Evolutionary conservation across 257 asterid genomes (phyloP), one percentile per base, ranked within the genome.

Genomic region (Verbena officinalis): DNA sequence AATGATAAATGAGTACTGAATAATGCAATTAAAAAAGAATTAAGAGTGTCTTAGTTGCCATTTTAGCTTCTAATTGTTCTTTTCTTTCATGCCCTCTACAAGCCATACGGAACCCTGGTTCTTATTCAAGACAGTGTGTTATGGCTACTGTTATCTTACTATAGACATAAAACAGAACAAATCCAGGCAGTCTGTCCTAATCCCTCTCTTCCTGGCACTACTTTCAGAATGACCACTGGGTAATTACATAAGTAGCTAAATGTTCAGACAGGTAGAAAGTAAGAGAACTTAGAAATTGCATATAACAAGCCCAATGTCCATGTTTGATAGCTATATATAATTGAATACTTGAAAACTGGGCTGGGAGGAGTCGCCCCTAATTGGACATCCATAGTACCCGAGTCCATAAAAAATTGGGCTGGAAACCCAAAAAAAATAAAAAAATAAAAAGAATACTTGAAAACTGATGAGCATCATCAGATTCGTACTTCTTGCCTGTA

Each of bases 401-500:
- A n/a, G n/a, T n/a, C n/a, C n/a, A n/a, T n/a, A n/a, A n/a, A n/a
- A n/a, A n/a, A n/a, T n/a, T n/a, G n/a, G n/a, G n/a, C n/a, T n/a
- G n/a, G n/a, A n/a, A n/a, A n/a, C n/a, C n/a, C n/a, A n/a, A n/a
- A n/a, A n/a, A n/a, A n/a, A n/a, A n/a, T n/a, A n/a, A n/a, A n/a
- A n/a, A n/a, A n/a, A n/a, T n/a, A 42, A 61, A 45, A 4, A 46
- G 58, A 19, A 48, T 34, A 62, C 15, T 0, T 34, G 58, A 17
- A 22, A 11, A 48, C 36, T 30, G 49, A 23, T n/a, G n/a, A n/a
- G n/a, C n/a, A n/a, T 55, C 54, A 66, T 55, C 64, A 12, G 36
- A 66, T 55, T 59, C 61, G 2, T 13, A 59, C 22, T n/a, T 51
- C 38, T 50, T 58, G 59, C 30, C 55, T 44, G 27, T 22, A 45